Evolutionary conservation across 768 basidiomycete species (phyloP).

Genomic region (Boletus rubroflammeus): DNA sequence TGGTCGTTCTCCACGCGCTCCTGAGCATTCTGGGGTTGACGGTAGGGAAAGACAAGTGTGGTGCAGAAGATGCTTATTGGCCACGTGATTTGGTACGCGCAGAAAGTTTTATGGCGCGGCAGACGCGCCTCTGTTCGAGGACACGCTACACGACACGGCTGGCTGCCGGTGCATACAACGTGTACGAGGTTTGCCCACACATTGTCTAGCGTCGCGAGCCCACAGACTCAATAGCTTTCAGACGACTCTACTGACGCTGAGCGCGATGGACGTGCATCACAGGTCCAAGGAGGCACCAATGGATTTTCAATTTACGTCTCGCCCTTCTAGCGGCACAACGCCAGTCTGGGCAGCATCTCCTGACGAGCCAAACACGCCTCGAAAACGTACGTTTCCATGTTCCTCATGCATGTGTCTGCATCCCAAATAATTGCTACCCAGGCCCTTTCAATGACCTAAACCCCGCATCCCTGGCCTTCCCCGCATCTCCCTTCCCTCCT

Average conservation of each 20-base stretch:
- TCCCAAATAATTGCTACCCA: conserved; percentile 33
- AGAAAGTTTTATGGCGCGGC: conserved; percentile 12
- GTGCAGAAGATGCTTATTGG: conserved; percentile 1
- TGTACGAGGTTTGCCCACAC: conserved; percentile 14
- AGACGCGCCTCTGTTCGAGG: conserved; percentile 11
- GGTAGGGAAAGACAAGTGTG: neutral
- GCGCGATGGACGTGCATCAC: conserved; percentile 24
- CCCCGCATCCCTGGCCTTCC: conserved; percentile 34
- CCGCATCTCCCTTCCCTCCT: conserved; percentile 38
- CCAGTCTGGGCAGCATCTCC: conserved; percentile 52
- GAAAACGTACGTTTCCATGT: conserved; percentile 62
- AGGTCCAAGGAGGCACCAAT: conserved; percentile 81
- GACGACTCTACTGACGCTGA: neutral
- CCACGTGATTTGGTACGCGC: conserved; percentile 26
- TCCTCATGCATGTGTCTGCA: conserved; percentile 6
- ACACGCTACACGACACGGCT: conserved; percentile 3
- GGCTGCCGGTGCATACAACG: neutral
- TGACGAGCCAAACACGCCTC: conserved; percentile 51
- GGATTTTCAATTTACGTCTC: conserved; percentile 84
- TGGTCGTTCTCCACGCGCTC: conserved; percentile 23
- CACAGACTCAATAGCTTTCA: neutral
- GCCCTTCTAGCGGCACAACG: conserved; percentile 47
- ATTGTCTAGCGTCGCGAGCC: neutral
- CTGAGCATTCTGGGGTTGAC: conserved; percentile 26
- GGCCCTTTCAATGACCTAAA: conserved; percentile 44